Percentiles rank a stretch among this genome's conserved stretches.
phyloP scores from a whole-genome alignment of 208 protist species.

The Acanthamoeba sp. region DNA sequence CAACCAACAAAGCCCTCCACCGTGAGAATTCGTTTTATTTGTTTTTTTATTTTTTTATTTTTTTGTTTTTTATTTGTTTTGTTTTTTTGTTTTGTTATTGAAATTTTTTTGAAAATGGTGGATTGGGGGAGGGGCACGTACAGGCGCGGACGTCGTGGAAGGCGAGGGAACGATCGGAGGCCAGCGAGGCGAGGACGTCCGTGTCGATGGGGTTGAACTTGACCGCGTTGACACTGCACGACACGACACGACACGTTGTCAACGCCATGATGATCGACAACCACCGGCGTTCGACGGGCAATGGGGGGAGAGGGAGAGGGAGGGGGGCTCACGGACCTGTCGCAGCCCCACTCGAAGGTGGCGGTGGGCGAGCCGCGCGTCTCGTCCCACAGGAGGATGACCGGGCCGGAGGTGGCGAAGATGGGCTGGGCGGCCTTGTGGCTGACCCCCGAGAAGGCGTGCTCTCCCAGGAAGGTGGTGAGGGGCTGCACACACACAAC shows the following conservation, averaged over 20 bases:
- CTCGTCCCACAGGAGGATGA: constrained; percentile 94
- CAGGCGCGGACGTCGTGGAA: constrained; percentile 96
- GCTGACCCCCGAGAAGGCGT: constrained; percentile 95
- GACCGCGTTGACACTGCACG: constrained; percentile 87
- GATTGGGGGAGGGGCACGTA: constrained; percentile 76
- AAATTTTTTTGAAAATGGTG: too few species aligned
- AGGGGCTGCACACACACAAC: constrained; percentile 73
- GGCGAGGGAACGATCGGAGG: constrained; percentile 94
- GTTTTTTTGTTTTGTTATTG: too few species aligned
- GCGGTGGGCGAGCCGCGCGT: constrained; percentile 94
- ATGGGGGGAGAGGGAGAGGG: neutral
- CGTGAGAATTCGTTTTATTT: too few species aligned
- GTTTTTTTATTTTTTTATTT: too few species aligned
- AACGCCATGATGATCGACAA: too few species aligned
- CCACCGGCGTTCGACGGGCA: too few species aligned
- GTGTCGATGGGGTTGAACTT: constrained; percentile 94
- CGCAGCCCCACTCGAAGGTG: constrained; percentile 93
- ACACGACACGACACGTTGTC: too few species aligned
- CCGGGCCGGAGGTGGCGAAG: constrained; percentile 95
- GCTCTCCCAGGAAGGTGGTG: constrained; percentile 93
- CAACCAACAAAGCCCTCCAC: neutral
- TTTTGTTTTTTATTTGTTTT: too few species aligned
- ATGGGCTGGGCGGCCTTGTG: constrained; percentile 93
- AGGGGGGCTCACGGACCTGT: neutral
- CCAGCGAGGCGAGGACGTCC: constrained; percentile 88